phyloP scores from a whole-genome alignment of 1,284 basidiomycete genomes.

The Meira nashicola region DNA sequence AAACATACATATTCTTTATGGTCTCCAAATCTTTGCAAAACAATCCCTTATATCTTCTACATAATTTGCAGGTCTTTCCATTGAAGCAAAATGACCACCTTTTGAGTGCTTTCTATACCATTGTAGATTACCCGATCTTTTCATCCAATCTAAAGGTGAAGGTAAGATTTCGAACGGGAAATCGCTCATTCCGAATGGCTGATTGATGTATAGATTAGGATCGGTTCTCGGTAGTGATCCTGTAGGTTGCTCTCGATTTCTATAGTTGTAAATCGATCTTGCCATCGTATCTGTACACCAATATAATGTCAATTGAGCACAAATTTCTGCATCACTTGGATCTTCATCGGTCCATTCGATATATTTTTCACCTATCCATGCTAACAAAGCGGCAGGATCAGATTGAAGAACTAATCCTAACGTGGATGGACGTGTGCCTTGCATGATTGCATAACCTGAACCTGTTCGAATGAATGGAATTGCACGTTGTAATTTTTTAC shows the following conservation, averaged over 20 bases:
- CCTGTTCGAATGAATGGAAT: slow-evolving; percentile 31
- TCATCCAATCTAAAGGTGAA: slow-evolving; percentile 51
- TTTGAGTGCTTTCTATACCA: slow-evolving; percentile 51
- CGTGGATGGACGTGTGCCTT: slow-evolving; percentile 54
- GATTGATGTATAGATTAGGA: slow-evolving; percentile 39
- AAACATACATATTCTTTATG: neutral
- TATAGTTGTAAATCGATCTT: slow-evolving; percentile 55
- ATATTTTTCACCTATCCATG: slow-evolving; percentile 56
- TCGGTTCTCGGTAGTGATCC: slow-evolving; percentile 15
- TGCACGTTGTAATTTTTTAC: slow-evolving; percentile 21
- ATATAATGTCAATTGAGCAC: slow-evolving; percentile 54
- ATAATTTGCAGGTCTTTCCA: slow-evolving; percentile 55
- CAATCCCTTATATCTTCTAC: slow-evolving; percentile 46
- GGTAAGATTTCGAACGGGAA: slow-evolving; percentile 53
- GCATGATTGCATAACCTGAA: slow-evolving; percentile 40
- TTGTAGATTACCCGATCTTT: slow-evolving; percentile 48
- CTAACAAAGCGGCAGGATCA: slow-evolving; percentile 53
- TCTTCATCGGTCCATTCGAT: slow-evolving; percentile 53
- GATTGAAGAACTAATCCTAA: slow-evolving; percentile 53
- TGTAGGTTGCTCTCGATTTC: slow-evolving; percentile 34
- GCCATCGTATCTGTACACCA: slow-evolving; percentile 55
- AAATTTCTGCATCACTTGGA: slow-evolving; percentile 30
- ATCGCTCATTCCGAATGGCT: slow-evolving; percentile 54
- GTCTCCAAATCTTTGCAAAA: slow-evolving; percentile 29
- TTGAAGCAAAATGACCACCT: slow-evolving; percentile 52